Conservation (phyloP, 108 stramenopile species). For the Hondaea fermentalgiana region DNA sequence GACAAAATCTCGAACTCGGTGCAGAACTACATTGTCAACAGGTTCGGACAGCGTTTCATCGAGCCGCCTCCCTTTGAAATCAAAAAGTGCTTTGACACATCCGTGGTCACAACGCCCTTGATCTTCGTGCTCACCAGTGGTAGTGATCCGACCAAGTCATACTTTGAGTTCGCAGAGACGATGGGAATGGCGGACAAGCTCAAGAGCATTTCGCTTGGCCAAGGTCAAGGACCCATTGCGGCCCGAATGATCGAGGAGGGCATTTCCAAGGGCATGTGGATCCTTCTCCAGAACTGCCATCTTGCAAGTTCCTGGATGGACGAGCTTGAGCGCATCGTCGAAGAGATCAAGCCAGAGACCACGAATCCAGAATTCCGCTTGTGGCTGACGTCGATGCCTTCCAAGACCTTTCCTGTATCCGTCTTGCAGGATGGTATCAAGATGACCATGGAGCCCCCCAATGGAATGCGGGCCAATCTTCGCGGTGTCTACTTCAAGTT, state of each 20-base stretch:
- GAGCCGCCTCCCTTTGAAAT: conserved; percentile 56
- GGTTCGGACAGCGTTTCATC: conserved; percentile 39
- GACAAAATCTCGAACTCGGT: conserved; percentile 40
- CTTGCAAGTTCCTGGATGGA: conserved; percentile 47
- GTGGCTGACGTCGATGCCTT: conserved; percentile 54
- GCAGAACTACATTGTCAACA: conserved; percentile 32
- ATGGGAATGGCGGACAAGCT: conserved; percentile 23
- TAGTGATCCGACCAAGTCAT: conserved; percentile 50
- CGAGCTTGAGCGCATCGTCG: conserved; percentile 47
- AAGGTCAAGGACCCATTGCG: conserved; percentile 52
- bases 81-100: conserved; percentile 38
- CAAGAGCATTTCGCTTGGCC: conserved; percentile 48
- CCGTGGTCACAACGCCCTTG: conserved; percentile 38
- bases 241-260: conserved; percentile 39
- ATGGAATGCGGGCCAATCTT: conserved; percentile 48
- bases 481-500: conserved; percentile 42
- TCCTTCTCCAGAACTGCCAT: conserved; percentile 58
- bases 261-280: conserved; percentile 46
- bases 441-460: conserved; percentile 57
- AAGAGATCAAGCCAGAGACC: conserved; percentile 39
- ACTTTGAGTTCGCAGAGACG: conserved; percentile 43
- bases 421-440: conserved; percentile 49
- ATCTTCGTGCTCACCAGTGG: conserved; percentile 52
- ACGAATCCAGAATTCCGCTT: conserved; percentile 50
- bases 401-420: conserved; percentile 42